phyloP scores from a whole-genome alignment of 2,329 filamentous ascomycete species.

The Cercospora sesami region DNA sequence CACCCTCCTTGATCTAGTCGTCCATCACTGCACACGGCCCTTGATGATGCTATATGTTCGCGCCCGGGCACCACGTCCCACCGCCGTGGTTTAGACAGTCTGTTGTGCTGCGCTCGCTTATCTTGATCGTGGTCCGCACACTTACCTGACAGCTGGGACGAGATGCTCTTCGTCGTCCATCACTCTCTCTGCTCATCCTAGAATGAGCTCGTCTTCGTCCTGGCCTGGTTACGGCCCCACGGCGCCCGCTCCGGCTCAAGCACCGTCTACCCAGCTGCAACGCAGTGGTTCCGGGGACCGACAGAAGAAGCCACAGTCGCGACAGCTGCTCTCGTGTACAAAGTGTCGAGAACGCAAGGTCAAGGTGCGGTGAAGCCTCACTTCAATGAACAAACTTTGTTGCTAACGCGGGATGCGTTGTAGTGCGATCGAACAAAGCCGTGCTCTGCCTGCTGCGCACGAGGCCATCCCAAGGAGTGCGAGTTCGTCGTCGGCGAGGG shows the following conservation, averaged over 20 bases:
- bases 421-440: conserved; percentile 53
- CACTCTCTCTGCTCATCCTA: conserved; percentile 16
- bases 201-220: conserved; percentile 33
- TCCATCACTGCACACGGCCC: conserved; percentile 21
- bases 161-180: conserved; percentile 17
- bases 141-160: conserved; percentile 22
- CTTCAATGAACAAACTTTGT: background rate
- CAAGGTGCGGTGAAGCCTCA: conserved; percentile 41
- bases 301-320: conserved; percentile 44
- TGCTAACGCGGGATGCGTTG: conserved; percentile 17
- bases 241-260: conserved; percentile 26
- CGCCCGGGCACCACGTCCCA: conserved; percentile 27
- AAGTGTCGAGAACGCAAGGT: conserved; percentile 53
- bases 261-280: conserved; percentile 27
- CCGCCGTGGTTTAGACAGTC: conserved; percentile 32
- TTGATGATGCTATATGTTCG: conserved; percentile 30
- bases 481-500: conserved; percentile 49
- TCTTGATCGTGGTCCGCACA: conserved; percentile 31
- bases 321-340: conserved; percentile 51
- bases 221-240: conserved; percentile 35
- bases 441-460: conserved; percentile 51
- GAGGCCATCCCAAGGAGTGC: conserved; percentile 50
- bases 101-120: conserved; percentile 37
- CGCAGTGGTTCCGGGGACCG: conserved; percentile 34
- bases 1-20: conserved; percentile 24